Conservation (phyloP, 768 basidiomycete genomes). For the Termitomyces heimii region DNA sequence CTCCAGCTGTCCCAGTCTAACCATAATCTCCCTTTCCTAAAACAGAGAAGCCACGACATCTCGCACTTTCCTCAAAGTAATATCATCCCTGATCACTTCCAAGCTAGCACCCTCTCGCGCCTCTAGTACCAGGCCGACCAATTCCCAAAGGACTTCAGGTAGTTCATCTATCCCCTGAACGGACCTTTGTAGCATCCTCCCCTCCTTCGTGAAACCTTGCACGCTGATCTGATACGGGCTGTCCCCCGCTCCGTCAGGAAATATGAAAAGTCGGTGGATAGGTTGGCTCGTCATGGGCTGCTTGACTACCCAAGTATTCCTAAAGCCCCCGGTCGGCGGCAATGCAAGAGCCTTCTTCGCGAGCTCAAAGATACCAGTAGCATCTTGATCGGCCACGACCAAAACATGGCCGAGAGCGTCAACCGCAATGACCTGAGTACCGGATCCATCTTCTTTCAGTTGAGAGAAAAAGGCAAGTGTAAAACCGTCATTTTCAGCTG, state of each 20-base stretch:
- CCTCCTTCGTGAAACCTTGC: constrained; percentile 26
- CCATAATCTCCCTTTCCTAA: neutral
- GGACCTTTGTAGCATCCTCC: constrained; percentile 20
- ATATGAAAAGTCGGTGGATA: constrained; percentile 27
- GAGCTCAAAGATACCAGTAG: constrained; percentile 19
- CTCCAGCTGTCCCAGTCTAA: neutral
- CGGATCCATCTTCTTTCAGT: constrained; percentile 1
- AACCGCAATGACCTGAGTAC: constrained; percentile 19
- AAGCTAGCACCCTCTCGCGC: constrained; percentile 19
- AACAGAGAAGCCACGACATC: constrained; percentile 20
- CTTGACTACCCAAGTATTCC: constrained; percentile 30
- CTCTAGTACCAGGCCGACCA: constrained; percentile 27
- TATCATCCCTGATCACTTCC: constrained; percentile 17
- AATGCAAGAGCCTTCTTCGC: constrained; percentile 16
- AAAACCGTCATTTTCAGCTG: constrained; percentile 28
- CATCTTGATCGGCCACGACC: constrained; percentile 19
- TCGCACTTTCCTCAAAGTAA: constrained; percentile 22
- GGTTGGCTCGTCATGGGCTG: constrained; percentile 25
- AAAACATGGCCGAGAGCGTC: constrained; percentile 26
- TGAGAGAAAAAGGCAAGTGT: constrained; percentile 27
- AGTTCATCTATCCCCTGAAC: constrained; percentile 22
- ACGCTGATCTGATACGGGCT: constrained; percentile 25
- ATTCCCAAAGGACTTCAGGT: constrained; percentile 24
- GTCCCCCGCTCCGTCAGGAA: constrained; percentile 8
- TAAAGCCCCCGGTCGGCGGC: constrained; percentile 21